Percentiles rank a stretch among this genome's conserved stretches.
These are phyloP conservation scores for Coemansia sp. DNA, from an alignment of 192 early-diverging fungal species.

Conservation along the genomic window DNA sequence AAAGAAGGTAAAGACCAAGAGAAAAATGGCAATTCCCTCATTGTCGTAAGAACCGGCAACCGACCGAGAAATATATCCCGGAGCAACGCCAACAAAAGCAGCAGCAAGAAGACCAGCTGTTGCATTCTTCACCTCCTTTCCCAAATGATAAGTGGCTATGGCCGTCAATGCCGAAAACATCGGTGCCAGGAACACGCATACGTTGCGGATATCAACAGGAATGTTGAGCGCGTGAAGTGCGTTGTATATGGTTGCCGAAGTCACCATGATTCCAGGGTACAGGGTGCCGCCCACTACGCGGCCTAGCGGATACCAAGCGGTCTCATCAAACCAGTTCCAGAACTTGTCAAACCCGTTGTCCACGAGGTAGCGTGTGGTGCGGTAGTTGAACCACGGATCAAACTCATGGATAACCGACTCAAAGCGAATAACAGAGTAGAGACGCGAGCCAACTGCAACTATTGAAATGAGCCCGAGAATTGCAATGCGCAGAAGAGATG, in stretches of 20 bases:
- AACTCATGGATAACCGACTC: slow-evolving; percentile 99
- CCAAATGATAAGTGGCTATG: slow-evolving; percentile 90
- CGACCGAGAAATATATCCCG: slow-evolving; percentile 99
- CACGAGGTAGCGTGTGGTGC: slow-evolving; percentile 90
- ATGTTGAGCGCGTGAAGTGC: slow-evolving; percentile 92
- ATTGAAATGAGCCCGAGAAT: slow-evolving; percentile 87
- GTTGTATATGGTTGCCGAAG: slow-evolving; percentile 92
- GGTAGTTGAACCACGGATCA: slow-evolving; percentile 99
- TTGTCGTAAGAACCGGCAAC: slow-evolving; percentile 99
- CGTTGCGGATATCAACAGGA: slow-evolving; percentile 96
- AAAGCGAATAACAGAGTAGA: slow-evolving; percentile 97
- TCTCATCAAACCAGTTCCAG: slow-evolving; percentile 99
- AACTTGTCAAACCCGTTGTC: slow-evolving; percentile 96
- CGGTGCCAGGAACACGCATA: slow-evolving; percentile 98
- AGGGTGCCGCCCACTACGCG: slow-evolving; percentile 99
- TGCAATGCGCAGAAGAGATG: slow-evolving; percentile 72
- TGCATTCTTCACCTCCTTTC: slow-evolving; percentile 85
- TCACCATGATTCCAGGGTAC: slow-evolving; percentile 99
- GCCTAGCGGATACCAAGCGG: slow-evolving; percentile 97
- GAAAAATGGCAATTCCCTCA: slow-evolving; percentile 99
- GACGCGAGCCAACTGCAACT: slow-evolving; percentile 84
- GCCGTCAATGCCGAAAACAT: slow-evolving; percentile 97
- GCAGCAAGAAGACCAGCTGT: slow-evolving; percentile 96
- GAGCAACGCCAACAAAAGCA: slow-evolving; percentile 96
- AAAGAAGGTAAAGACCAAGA: slow-evolving; percentile 97